phyloP scores from a whole-genome alignment of 331 rosid genomes.

The Saraca asoca region DNA sequence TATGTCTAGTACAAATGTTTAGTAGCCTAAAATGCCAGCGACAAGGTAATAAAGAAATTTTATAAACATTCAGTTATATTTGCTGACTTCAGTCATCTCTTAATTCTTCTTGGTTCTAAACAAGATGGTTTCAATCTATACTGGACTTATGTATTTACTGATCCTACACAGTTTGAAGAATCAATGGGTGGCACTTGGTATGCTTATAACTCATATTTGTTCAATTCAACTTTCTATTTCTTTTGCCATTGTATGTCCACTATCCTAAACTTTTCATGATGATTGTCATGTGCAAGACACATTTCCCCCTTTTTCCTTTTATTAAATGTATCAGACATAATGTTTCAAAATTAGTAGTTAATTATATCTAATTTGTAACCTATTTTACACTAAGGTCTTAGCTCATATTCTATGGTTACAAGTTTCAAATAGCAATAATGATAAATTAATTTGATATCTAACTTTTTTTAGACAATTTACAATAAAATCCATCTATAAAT shows the following conservation, averaged over 20 bases:
- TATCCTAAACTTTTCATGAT: constrained; percentile 4
- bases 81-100: neutral
- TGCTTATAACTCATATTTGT: constrained; percentile 19
- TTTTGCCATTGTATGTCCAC: constrained; percentile 5
- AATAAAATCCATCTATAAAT: no score
- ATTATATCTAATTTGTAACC: no score
- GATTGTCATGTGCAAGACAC: constrained; percentile 44
- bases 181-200: constrained; percentile 48
- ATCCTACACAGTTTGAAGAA: constrained; percentile 48
- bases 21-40: constrained; percentile 42
- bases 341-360: no score
- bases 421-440: no score
- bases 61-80: constrained; percentile 1
- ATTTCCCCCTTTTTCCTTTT: no score
- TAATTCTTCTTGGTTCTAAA: constrained; percentile 10
- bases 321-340: no score
- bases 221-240: constrained; percentile 10
- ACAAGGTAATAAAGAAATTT: constrained; percentile 45
- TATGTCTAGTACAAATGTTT: constrained; percentile 33
- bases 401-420: no score
- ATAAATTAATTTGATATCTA: no score
- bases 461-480: no score
- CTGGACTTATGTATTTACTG: constrained; percentile 11
- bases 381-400: no score
- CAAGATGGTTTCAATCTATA: neutral